These are phyloP conservation scores for Trifolium repens DNA, from an alignment of 306 rosid genomes.

Conservation along the genomic window DNA sequence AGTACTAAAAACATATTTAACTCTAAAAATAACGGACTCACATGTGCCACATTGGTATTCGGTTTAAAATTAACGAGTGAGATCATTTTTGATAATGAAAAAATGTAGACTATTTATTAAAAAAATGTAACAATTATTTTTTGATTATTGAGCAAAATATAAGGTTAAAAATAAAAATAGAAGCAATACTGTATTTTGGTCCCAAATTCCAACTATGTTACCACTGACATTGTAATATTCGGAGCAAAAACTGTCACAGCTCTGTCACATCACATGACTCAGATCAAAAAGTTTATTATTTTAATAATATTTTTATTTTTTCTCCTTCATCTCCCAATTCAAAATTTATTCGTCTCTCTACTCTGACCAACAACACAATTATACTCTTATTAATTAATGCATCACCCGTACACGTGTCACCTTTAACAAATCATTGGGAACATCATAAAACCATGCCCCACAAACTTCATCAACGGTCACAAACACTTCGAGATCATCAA, in stretches of 20 bases:
- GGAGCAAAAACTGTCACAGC: conserved; percentile 54
- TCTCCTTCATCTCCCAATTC: conserved; percentile 12
- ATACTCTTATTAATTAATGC: conserved; percentile 53
- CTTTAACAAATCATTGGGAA: conserved; percentile 58
- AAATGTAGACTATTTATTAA: too few species aligned
- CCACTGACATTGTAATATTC: conserved; percentile 55
- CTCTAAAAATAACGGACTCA: too few species aligned
- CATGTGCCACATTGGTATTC: too few species aligned
- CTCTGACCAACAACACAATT: conserved; percentile 53
- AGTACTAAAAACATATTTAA: too few species aligned
- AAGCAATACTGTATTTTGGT: not conserved
- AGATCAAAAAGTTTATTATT: conserved; percentile 43
- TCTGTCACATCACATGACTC: conserved; percentile 59
- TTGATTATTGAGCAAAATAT: too few species aligned
- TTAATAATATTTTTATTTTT: conserved; percentile 26
- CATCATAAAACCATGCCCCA: conserved; percentile 56
- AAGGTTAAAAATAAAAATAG: too few species aligned
- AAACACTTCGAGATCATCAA: too few species aligned
- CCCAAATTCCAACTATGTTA: conserved; percentile 40
- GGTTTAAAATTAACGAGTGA: too few species aligned
- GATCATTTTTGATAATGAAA: too few species aligned
- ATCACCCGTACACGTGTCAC: conserved; percentile 65
- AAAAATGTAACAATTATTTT: too few species aligned
- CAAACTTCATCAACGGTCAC: not conserved
- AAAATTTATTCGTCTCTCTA: conserved; percentile 42